Base-by-base conservation (phyloP, 139 green algal species). In the Picochlorum sp. region DNA sequence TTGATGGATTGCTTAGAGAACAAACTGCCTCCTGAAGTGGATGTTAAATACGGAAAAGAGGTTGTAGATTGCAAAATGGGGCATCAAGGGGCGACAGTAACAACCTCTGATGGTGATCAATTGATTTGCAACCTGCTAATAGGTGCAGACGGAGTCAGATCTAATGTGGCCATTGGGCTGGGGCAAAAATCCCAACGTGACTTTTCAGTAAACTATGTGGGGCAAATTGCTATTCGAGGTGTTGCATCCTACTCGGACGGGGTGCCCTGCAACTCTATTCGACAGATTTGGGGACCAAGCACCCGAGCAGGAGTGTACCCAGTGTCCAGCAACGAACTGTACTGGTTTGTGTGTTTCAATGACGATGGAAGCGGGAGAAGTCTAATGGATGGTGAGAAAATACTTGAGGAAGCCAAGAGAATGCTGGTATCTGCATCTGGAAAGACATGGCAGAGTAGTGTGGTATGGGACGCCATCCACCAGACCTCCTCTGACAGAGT, bases 301-400 rank as follows among this genome's bases (percentile, higher is more conserved):
- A 49, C 75, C 12, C 60, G 83, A 5, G 76, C 80, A 2, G 85
- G 85, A 14, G 69, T 85, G 62, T 93, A 93, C 53, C 78, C 78
- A 3, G 32, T 93, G 22, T 47, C 22, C 20, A 4, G 3, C 7
- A 28, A n/a, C 0, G 61, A 83, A 47, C 33, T 78, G 14, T 90
- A 90, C 73, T 90, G 83, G 83, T 91, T 82, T 64, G 65, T 54
- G 18, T 62, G 49, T 44, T 70, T 73, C 33, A 29, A 65, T 36
- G 37, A 16, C 53, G 14, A 1, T 14, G 50, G 41, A 6, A 44
- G 1, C 9, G 14, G 7, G 1, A 25, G 24, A 36, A 16, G 13
- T 29, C 28, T 12, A 22, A 13, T 28, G 4, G 10, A 51, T 2
- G 47, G 55, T 7, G 69, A 63, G 25, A 58, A 61, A 5, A 50